Evolutionary conservation across 805 yeast species (phyloP).

Genomic region (Ogataea siamensis): DNA sequence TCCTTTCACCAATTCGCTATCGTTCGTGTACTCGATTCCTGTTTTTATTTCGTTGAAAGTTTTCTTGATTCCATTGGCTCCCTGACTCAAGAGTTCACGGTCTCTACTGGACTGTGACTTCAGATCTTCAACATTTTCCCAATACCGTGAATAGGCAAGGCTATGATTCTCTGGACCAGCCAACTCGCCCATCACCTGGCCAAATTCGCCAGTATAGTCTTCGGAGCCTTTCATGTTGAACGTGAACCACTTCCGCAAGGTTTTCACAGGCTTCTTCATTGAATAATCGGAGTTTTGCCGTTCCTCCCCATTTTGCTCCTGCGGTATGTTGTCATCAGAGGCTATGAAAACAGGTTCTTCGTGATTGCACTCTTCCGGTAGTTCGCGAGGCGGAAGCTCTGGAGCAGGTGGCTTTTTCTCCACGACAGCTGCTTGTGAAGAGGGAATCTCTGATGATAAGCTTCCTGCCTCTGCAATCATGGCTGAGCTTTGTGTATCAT

Average conservation of each 20-base stretch:
- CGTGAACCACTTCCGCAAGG: conserved; percentile 29
- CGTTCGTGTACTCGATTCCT: conserved; percentile 42
- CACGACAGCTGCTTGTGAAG: background rate
- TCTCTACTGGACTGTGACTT: conserved; percentile 48
- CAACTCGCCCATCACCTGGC: conserved; percentile 22
- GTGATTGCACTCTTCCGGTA: background rate
- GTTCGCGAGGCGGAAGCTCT: conserved; percentile 7
- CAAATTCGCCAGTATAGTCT: conserved; percentile 24
- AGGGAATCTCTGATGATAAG: background rate
- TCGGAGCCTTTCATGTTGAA: conserved; percentile 28
- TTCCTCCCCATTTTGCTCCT: conserved; percentile 9
- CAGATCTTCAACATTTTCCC: conserved; percentile 53
- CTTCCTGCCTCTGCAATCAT: background rate
- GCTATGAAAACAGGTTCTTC: conserved; percentile 16
- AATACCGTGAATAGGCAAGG: conserved; percentile 57
- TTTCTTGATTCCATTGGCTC: conserved; percentile 43
- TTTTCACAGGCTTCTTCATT: conserved; percentile 8
- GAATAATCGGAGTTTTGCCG: conserved; percentile 7
- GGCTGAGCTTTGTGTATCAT: background rate
- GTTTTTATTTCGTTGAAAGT: conserved; percentile 47
- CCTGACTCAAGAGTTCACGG: conserved; percentile 49
- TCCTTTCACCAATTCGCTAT: conserved; percentile 33
- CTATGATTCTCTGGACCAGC: conserved; percentile 46
- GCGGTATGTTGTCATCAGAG: conserved; percentile 9
- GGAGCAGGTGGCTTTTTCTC: background rate